These are phyloP conservation scores for Mycena rosella DNA, from an alignment of 768 basidiomycete genomes.

Conservation along the genomic window DNA sequence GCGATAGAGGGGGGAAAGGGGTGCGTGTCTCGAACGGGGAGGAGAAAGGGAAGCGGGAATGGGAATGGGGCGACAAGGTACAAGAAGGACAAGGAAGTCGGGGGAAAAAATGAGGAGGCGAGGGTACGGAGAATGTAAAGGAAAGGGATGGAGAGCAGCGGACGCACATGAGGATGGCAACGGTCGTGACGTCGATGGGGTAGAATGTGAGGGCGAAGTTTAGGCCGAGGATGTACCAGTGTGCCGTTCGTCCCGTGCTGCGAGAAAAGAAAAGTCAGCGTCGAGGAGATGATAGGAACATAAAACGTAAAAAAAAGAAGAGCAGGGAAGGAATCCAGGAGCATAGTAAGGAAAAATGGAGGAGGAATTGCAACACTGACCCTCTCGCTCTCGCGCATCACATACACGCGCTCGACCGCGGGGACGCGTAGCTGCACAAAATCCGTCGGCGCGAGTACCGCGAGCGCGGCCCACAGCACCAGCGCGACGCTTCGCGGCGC, in stretches of 20 bases:
- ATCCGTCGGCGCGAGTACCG: constrained; percentile 80
- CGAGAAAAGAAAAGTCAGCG: not conserved
- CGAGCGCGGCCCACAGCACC: constrained; percentile 74
- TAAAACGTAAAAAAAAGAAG: constrained; percentile 4
- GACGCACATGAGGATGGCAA: constrained; percentile 89
- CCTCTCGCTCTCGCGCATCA: constrained; percentile 95
- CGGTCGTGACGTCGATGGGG: constrained; percentile 90
- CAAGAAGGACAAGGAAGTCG: constrained; percentile 14
- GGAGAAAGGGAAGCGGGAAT: no score
- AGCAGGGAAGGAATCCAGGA: constrained; percentile 54
- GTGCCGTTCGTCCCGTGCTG: constrained; percentile 79
- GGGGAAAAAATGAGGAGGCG: constrained; percentile 11
- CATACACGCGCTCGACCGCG: constrained; percentile 77
- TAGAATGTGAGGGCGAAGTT: constrained; percentile 80
- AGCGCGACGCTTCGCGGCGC: constrained; percentile 66
- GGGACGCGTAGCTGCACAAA: constrained; percentile 76
- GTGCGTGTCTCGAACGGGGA: no score
- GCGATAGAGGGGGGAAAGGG: no score
- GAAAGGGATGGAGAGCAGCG: not conserved
- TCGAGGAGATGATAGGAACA: no score
- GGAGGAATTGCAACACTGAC: no score
- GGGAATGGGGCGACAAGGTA: no score
- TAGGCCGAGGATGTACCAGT: constrained; percentile 92
- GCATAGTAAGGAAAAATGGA: no score
- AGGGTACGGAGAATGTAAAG: no score